Evolutionary conservation across 2,329 filamentous ascomycete genomes (phyloP).

Genomic region (Parasarocladium wereldwijsianum): DNA sequence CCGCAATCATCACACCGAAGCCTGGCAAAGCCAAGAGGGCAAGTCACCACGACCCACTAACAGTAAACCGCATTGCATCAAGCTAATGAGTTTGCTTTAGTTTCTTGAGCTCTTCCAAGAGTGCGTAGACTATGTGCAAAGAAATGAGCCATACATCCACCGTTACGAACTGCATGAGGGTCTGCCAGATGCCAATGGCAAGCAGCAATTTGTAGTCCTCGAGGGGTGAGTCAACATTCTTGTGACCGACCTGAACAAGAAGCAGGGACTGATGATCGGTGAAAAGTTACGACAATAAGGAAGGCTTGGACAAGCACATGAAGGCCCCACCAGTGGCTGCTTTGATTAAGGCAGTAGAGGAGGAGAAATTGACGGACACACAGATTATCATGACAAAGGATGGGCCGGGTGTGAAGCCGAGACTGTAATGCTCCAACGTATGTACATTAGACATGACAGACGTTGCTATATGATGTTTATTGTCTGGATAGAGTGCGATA

Average conservation of each 20-base stretch:
- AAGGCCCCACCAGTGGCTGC: constrained; percentile 8
- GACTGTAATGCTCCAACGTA: constrained; percentile 1
- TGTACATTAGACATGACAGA: too few species aligned
- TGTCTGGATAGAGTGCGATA: too few species aligned
- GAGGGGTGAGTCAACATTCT: constrained; percentile 10
- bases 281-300: constrained; percentile 11
- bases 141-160: constrained; percentile 12
- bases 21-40: constrained; percentile 11
- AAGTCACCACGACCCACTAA: constrained; percentile 4
- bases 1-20: constrained; percentile 14
- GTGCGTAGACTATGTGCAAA: constrained; percentile 11
- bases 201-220: constrained; percentile 12
- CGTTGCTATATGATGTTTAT: too few species aligned
- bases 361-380: constrained; percentile 8
- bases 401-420: constrained; percentile 7
- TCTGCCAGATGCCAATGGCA: constrained; percentile 10
- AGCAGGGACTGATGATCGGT: neutral
- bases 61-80: too few species aligned
- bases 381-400: constrained; percentile 10
- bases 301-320: constrained; percentile 11
- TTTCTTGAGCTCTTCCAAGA: constrained; percentile 10
- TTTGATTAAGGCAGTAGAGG: constrained; percentile 9
- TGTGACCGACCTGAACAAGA: neutral
- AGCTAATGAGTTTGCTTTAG: too few species aligned
- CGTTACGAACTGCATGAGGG: constrained; percentile 13